Evolutionary conservation across 169 alveolate species (phyloP).

Genomic region (Eimeria acervulina): DNA sequence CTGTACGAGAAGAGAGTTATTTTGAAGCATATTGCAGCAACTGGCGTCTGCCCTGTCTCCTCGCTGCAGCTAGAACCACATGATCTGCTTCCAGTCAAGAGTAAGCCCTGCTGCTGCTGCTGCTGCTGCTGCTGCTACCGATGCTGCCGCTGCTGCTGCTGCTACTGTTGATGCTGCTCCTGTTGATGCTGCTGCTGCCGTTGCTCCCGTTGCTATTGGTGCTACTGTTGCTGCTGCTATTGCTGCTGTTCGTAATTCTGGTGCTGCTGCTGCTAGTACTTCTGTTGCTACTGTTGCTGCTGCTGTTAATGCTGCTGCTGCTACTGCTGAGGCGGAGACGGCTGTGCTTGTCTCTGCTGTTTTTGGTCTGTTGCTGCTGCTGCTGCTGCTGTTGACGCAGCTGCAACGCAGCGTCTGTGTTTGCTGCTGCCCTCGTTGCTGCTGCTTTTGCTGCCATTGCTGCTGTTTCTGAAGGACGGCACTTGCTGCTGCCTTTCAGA

Average conservation of each 20-base stretch:
- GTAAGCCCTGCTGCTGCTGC: constrained; percentile 62
- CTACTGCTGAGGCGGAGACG: neutral
- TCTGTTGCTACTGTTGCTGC: neutral
- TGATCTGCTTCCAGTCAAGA: constrained; percentile 78
- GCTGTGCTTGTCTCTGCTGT: constrained; percentile 87
- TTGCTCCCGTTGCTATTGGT: neutral
- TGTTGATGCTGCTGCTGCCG: neutral
- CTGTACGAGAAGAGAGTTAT: constrained; percentile 88
- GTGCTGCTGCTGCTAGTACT: neutral
- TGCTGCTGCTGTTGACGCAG: too few species aligned
- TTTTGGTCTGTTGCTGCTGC: too few species aligned
- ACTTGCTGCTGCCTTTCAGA: too few species aligned
- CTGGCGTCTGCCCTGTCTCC: constrained; percentile 86
- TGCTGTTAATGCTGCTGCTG: constrained; percentile 39
- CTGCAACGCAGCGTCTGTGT: too few species aligned
- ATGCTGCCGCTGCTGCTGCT: neutral
- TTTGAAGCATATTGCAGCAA: constrained; percentile 83
- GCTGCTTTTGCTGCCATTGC: too few species aligned
- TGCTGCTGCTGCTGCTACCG: constrained; percentile 38
- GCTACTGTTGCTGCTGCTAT: neutral
- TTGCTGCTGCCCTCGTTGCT: too few species aligned
- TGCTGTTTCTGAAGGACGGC: too few species aligned
- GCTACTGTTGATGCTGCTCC: neutral
- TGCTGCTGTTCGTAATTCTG: neutral
- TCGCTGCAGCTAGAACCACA: constrained; percentile 54